phyloP scores from a whole-genome alignment of 106 monocot genomes.

The Acanthochlamys bracteata region DNA sequence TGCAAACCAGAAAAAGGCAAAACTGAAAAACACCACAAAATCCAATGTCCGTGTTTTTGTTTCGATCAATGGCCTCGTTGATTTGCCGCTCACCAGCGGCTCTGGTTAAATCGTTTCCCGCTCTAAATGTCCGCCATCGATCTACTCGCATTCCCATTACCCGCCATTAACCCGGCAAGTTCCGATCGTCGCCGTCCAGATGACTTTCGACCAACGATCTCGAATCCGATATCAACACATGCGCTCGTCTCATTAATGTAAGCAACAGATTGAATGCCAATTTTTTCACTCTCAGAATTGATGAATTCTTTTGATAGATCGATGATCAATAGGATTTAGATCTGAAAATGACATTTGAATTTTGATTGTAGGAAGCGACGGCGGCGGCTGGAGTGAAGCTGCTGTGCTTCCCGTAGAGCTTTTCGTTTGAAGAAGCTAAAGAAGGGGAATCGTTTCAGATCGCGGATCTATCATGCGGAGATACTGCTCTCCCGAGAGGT shows the following conservation, averaged over 20 bases:
- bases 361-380: conserved; percentile 55
- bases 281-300: too few species aligned
- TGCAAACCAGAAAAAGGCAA: too few species aligned
- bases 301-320: not conserved
- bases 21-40: too few species aligned
- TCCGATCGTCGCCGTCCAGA: conserved; percentile 49
- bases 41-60: too few species aligned
- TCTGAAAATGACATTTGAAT: not conserved
- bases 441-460: conserved; percentile 63
- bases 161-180: conserved; percentile 14
- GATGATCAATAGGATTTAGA: not conserved
- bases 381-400: conserved; percentile 57
- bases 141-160: not conserved
- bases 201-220: conserved; percentile 81
- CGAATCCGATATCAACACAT: conserved; percentile 66
- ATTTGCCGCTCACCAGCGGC: not conserved
- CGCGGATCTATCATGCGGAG: conserved; percentile 72
- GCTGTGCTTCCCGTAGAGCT: conserved; percentile 81
- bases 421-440: conserved; percentile 58
- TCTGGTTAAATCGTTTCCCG: not conserved
- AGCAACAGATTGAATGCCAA: not conserved
- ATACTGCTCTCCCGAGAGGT: conserved; percentile 94
- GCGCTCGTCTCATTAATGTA: conserved; percentile 72
- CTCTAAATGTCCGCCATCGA: not conserved
- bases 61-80: not conserved